Base-by-base conservation (phyloP, 2,329 filamentous ascomycete genomes). In the Ophiobolus disseminans region DNA sequence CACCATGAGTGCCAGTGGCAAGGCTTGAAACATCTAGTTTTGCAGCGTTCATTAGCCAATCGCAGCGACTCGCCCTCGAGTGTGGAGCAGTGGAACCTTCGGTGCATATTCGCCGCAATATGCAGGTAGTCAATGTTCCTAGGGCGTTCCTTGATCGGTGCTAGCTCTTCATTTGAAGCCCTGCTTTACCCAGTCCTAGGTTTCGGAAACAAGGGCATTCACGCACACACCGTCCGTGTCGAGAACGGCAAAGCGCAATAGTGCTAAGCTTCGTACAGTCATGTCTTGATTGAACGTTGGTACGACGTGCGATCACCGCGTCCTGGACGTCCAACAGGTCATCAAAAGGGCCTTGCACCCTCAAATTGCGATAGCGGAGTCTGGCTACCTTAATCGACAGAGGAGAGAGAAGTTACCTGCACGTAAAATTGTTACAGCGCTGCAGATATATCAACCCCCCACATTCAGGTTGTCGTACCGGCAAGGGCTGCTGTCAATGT, bases 51-150 rank as follows among this genome's bases (percentile, higher is more conserved):
- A 20, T 35, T 34, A 14, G 38, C 30, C 40, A 48, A 46, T 46
- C 4, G 21, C 13, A 26, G 25, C 14, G 4, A 10, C 19, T 20
- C 30, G 21, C 21, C 16, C 16, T 17, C 11, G 9, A n/a, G 41
- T 42, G 30, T 31, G 16, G 23, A 21, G 20, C 23, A 26, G n/a
- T n/a, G 23, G 23, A 44, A 11, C 20, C 25, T 40, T 40, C 31
- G 16, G 21, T 40, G 37, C 44, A 46, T 36, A 38, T 36, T 40
- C 35, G 22, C 16, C 30, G 37, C 49, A 60, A 55, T 59, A 60
- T 59, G 34, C 41, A 45, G 21, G 19, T 21, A 34, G 32, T 44
- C 13, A 52, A 35, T 26, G 31, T 40, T 49, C 49, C 49, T 52
- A 45, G 25, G 37, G 28, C 25, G 16, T 38, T 46, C 40, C 56